phyloP scores from a whole-genome alignment of 306 rosid genomes.

The Pterocarpus macrocarpus region DNA sequence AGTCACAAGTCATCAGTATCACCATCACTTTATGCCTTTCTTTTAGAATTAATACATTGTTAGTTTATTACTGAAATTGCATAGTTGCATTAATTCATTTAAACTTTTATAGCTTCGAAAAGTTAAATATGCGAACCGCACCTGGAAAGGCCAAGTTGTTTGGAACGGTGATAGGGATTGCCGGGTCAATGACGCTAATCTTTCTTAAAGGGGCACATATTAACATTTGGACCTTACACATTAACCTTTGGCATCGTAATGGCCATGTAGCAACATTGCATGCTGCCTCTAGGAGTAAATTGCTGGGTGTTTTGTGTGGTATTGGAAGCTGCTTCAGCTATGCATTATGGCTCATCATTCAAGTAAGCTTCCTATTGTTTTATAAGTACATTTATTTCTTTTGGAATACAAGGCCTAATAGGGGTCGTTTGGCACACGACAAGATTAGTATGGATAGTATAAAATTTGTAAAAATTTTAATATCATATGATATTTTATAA shows the following conservation, averaged over 20 bases:
- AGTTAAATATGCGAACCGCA: constrained; percentile 24
- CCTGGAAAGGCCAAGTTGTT: constrained; percentile 55
- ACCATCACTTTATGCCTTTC: no score
- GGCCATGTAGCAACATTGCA: constrained; percentile 4
- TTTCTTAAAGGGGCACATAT: constrained; percentile 54
- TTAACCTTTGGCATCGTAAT: constrained; percentile 24
- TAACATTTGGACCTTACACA: constrained; percentile 24
- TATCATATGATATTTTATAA: no score
- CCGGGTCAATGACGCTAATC: constrained; percentile 61
- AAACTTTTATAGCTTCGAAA: constrained; percentile 39
- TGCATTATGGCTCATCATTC: constrained; percentile 59
- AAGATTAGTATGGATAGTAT: no score
- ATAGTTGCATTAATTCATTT: constrained; percentile 30
- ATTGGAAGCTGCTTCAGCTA: constrained; percentile 41
- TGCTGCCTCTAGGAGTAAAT: not conserved
- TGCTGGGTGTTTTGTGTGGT: constrained; percentile 34
- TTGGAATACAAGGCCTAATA: no score
- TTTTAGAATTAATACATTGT: no score
- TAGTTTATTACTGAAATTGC: not conserved
- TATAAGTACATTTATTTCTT: no score
- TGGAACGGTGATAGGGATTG: constrained; percentile 52
- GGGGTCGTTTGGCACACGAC: no score
- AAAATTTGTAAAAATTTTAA: no score
- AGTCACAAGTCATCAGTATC: not conserved
- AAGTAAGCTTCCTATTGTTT: constrained; percentile 36